These are phyloP conservation scores for Termitomyces sp. DNA, from an alignment of 768 basidiomycete species.

Conservation along the genomic window DNA sequence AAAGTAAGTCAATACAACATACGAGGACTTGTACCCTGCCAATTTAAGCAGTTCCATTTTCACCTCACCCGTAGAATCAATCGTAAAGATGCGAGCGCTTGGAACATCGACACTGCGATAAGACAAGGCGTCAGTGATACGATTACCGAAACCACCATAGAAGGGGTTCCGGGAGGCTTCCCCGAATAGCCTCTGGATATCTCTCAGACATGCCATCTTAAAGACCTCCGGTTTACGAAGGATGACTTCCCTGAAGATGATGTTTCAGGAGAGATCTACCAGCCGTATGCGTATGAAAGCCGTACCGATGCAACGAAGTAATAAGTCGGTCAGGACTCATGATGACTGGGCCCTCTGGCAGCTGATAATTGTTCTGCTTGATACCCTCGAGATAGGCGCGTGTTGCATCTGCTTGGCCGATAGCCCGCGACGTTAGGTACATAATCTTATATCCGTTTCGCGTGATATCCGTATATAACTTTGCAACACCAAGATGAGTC, in stretches of 20 bases:
- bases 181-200: conserved; percentile 89
- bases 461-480: conserved; percentile 92
- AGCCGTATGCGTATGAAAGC: neutral
- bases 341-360: conserved; percentile 98
- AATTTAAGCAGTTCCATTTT: conserved; percentile 96
- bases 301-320: conserved; percentile 88
- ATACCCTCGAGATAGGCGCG: conserved; percentile 91
- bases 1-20: neutral
- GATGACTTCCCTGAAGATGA: conserved; percentile 77
- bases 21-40: conserved; percentile 97
- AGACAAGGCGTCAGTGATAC: conserved; percentile 97
- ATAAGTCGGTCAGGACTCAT: conserved; percentile 98
- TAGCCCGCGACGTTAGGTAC: conserved; percentile 95
- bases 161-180: conserved; percentile 70
- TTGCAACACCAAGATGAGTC: conserved; percentile 97
- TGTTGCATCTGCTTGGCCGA: conserved; percentile 97
- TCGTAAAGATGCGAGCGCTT: conserved; percentile 93
- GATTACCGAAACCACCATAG: conserved; percentile 97
- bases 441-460: conserved; percentile 97
- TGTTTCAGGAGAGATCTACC: neutral
- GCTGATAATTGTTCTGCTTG: conserved; percentile 90
- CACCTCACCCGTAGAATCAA: conserved; percentile 90
- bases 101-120: conserved; percentile 95
- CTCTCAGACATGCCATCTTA: conserved; percentile 98
- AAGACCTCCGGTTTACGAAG: conserved; percentile 99